Evolutionary conservation across 2,329 filamentous ascomycete species (phyloP), one percentile per base, ranked within the genome.

Genomic region (Pseudopithomyces maydicus): DNA sequence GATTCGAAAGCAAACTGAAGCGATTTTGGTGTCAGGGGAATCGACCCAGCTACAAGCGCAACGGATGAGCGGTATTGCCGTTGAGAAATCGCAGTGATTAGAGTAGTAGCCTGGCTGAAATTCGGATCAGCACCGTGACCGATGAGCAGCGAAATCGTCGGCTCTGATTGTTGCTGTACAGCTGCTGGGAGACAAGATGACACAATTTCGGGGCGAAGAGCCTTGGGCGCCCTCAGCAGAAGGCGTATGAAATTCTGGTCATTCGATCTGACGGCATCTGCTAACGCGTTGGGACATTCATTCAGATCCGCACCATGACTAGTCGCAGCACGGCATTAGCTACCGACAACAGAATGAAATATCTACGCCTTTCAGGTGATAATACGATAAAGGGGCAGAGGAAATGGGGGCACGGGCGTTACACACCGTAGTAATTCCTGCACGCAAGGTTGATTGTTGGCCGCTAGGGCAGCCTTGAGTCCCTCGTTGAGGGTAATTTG

Each of bases 51-150:
- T 4, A 69, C 66, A 39, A 75, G 39, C 10, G 68, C 66, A 39
- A 73, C 57, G 3, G 69, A 62, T 38, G 72, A 45, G 14, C 64
- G 67, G 58, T 72, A 75, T 17, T 71, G 64, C 26, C 70, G 65
- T 43, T 59, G 62, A 11, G 69, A 65, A 33, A 75, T 71, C 2
- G 72, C 66, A 60, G 66, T 70, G 12, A 69, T 69, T 2, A 74
- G 52, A 47, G 72, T 72, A 53, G 64, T 68, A 44, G 71, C 69
- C 6, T 65, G 63, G 38, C 74, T 65, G 56, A 71, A 74, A 54
- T 75, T 75, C 12, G 72, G 72, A 55, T 75, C 69, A 20, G 71
- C 73, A 7, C 72, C 72, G 54, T 74, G 69, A 7, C 63, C 59
- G 38, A 74, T 63, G 15, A 74, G 58, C n/a, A 74, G 56, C 10